phyloP scores from a whole-genome alignment of 2,329 filamentous ascomycete genomes.

The Botryotinia globosa region DNA sequence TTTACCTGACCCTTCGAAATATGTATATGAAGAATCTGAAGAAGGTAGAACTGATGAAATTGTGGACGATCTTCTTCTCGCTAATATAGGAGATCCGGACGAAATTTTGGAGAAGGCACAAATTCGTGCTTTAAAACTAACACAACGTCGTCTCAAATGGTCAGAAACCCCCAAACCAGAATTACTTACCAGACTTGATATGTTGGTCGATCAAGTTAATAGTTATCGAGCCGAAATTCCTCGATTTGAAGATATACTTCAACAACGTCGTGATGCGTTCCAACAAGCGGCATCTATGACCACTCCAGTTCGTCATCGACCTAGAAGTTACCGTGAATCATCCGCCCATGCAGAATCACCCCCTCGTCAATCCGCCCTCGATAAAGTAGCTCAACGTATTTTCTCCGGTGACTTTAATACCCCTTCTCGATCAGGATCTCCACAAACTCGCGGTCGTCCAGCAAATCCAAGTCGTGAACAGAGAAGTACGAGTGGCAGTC shows the following conservation, averaged over 20 bases:
- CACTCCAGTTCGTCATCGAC: conserved; percentile 37
- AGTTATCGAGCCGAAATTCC: conserved; percentile 63
- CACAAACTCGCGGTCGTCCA: conserved; percentile 34
- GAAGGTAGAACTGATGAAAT: conserved; percentile 37
- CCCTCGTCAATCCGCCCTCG: conserved; percentile 52
- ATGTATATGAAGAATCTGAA: conserved; percentile 52
- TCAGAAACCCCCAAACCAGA: conserved; percentile 48
- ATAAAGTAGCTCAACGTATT: conserved; percentile 61
- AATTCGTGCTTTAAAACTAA: conserved; percentile 49
- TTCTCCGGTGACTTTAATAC: conserved; percentile 48
- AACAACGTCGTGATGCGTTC: conserved; percentile 62
- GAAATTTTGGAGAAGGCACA: conserved; percentile 45
- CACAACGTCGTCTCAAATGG: conserved; percentile 55
- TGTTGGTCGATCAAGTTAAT: conserved; percentile 59
- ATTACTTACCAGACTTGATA: conserved; percentile 57
- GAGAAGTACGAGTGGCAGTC: conserved; percentile 29
- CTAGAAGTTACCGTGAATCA: conserved; percentile 47
- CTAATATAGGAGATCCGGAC: conserved; percentile 28
- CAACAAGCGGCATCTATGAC: conserved; percentile 51
- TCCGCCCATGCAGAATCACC: conserved; percentile 50
- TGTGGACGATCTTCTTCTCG: conserved; percentile 37
- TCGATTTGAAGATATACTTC: conserved; percentile 70
- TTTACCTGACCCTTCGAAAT: conserved; percentile 66
- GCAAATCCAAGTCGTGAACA: conserved; percentile 24
- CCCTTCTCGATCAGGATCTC: conserved; percentile 36